Percentiles rank a stretch among this genome's conserved stretches.
Conservation (phyloP, 1,284 basidiomycete genomes). For the Tausonia pullulans region DNA sequence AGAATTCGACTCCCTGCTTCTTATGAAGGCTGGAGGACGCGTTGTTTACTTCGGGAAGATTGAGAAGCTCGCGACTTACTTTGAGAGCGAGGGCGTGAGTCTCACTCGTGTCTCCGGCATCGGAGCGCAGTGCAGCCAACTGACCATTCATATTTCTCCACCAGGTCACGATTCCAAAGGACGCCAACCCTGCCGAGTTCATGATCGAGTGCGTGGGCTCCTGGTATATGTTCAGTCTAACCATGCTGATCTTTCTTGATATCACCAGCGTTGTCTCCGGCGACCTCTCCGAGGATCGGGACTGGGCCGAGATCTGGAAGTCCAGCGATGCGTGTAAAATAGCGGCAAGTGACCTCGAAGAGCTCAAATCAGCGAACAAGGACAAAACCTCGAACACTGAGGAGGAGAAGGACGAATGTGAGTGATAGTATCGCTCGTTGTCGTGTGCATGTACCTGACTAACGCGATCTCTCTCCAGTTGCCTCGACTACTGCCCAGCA, state of each 20-base stretch:
- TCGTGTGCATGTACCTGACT: not conserved
- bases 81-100: conserved; percentile 39
- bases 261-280: conserved; percentile 27
- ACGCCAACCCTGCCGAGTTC: conserved; percentile 44
- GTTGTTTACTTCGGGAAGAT: conserved; percentile 43
- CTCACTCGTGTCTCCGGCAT: too few relatives aligned
- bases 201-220: conserved; percentile 22
- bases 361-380: conserved; percentile 5
- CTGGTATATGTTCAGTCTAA: not conserved
- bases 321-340: conserved; percentile 34
- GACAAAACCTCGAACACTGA: conserved; percentile 8
- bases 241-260: not conserved
- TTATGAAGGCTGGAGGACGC: not conserved
- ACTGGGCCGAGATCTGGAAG: conserved; percentile 64
- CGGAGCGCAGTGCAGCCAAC: too few relatives aligned
- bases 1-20: conserved; percentile 20
- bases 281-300: conserved; percentile 35
- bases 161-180: conserved; percentile 35
- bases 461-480: conserved; percentile 14
- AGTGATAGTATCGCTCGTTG: not conserved
- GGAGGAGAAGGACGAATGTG: conserved; percentile 24
- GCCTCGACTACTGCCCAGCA: not conserved
- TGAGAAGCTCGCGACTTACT: conserved; percentile 43
- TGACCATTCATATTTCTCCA: too few relatives aligned
- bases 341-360: conserved; percentile 31